Percentiles rank a stretch among this genome's conserved stretches.
Evolutionary conservation across 768 basidiomycete species (phyloP).

Genomic region (Phlebiopsis gigantea): DNA sequence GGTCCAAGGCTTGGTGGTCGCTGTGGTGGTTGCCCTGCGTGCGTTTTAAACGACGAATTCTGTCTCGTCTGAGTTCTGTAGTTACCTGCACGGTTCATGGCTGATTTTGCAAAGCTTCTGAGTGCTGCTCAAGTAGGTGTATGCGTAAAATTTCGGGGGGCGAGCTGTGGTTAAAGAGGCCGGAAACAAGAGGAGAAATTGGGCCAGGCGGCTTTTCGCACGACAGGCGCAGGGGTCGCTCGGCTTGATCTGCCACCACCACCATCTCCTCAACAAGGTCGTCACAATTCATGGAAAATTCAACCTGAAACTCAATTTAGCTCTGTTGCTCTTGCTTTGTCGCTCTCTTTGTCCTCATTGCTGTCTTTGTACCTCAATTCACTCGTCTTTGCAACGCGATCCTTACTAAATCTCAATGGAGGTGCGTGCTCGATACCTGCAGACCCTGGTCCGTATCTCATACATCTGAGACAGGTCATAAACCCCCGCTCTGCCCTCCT

Average conservation of each 20-base stretch:
- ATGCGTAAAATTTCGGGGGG: constrained; percentile 5
- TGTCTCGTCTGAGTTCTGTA: background rate
- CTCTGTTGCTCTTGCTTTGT: background rate
- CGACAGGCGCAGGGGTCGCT: background rate
- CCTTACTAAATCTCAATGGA: constrained; percentile 17
- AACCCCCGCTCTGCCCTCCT: constrained; percentile 74
- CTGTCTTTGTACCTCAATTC: background rate
- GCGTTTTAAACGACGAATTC: constrained; percentile 4
- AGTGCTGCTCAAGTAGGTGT: constrained; percentile 7
- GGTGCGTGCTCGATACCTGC: constrained; percentile 13
- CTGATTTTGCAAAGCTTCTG: constrained; percentile 4
- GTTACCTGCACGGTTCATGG: constrained; percentile 34
- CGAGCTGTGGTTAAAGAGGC: background rate
- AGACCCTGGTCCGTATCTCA: background rate
- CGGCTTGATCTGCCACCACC: constrained; percentile 3
- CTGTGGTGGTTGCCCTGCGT: constrained; percentile 74
- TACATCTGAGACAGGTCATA: constrained; percentile 44
- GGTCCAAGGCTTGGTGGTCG: constrained; percentile 71
- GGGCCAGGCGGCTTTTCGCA: background rate
- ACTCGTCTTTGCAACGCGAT: background rate
- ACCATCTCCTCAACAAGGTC: background rate
- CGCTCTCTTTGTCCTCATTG: background rate
- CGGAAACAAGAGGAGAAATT: constrained; percentile 2
- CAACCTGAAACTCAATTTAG: background rate
- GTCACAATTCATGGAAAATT: background rate